Evolutionary conservation across 1,284 basidiomycete species (phyloP).

Genomic region (Papiliotrema fonsecae): DNA sequence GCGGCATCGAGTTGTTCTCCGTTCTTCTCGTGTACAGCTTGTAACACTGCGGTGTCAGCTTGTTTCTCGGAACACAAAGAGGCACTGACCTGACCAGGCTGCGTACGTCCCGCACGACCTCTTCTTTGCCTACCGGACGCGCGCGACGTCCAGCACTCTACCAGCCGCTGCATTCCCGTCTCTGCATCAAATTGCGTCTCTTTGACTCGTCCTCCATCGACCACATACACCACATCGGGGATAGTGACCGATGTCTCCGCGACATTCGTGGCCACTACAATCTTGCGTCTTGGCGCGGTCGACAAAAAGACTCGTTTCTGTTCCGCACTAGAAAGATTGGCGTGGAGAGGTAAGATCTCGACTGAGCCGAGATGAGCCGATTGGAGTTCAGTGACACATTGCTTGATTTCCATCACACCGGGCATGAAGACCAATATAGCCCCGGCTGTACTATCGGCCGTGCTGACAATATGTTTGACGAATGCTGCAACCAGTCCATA

Average conservation of each 20-base stretch:
- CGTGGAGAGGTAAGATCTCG: slow-evolving; percentile 77
- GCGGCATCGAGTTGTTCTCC: slow-evolving; percentile 65
- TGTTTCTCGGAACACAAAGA: neutral
- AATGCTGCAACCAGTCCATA: slow-evolving; percentile 69
- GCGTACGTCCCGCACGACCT: slow-evolving; percentile 84
- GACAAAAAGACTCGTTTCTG: slow-evolving; percentile 79
- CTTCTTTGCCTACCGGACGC: slow-evolving; percentile 80
- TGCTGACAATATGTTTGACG: slow-evolving; percentile 62
- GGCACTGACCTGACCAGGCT: slow-evolving; percentile 56
- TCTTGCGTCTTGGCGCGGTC: slow-evolving; percentile 66
- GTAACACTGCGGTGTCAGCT: slow-evolving; percentile 54
- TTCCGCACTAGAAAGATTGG: slow-evolving; percentile 79
- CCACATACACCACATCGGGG: slow-evolving; percentile 79
- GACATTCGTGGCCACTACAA: slow-evolving; percentile 86
- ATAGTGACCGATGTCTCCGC: slow-evolving; percentile 88
- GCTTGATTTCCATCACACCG: slow-evolving; percentile 80
- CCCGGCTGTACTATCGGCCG: slow-evolving; percentile 51
- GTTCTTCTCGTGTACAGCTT: slow-evolving; percentile 72
- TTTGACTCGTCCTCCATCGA: slow-evolving; percentile 84
- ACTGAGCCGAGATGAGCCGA: slow-evolving; percentile 49
- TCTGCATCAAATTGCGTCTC: slow-evolving; percentile 79
- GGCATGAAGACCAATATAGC: slow-evolving; percentile 83
- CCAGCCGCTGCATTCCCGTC: slow-evolving; percentile 67
- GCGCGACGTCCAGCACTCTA: slow-evolving; percentile 63
- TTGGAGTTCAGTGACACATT: slow-evolving; percentile 68